Evolutionary conservation across 106 monocot genomes (phyloP), one percentile per base, ranked within the genome.

Genomic region (Posidonia australis): DNA sequence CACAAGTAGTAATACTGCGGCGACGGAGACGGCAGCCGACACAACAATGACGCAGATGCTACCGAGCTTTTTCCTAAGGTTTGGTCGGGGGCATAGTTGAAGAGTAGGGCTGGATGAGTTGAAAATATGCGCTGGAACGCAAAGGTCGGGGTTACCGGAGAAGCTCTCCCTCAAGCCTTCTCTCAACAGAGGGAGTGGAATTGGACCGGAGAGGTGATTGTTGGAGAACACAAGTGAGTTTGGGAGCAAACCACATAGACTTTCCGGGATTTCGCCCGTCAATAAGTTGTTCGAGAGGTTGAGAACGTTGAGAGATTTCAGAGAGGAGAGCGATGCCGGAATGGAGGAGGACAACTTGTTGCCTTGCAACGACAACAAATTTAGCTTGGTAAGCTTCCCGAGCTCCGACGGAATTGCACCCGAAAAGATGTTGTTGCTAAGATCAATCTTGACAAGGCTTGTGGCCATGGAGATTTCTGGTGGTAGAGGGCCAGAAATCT

Each of bases 161-260:
- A 94, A 78, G 53, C 84, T 80, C 58, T 90, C 90, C 5, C 81
- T 80, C 31, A 93, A 73, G 16, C 93, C 89, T 67, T 86, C 81
- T 45, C 83, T 84, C 44, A 93, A 71, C 54, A 94, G 45, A 43
- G 83, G 84, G 41, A 86, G 56, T 2, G 94, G 94, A 19, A 94
- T 71, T 3, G 89, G 84, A 29, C 94, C 94, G 0, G 80, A 78
- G 21, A 94, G 90, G 31, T 71, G 69, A 52, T 96, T 96, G 67
- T 96, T 82, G 9, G 96, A 96, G 70, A 96, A 87, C 21, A 90
- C 96, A 10, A 96, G 69, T 0, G 90, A 96, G 44, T 84, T 96
- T 23, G 96, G 96, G 0, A 96, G 78, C 45, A 96, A 52, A 12
- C 71, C 56, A 32, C 90, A 96, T 28, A 96, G 80, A 30, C 80